Conservation (phyloP, 139 green algal species). For the Axilococcus clingmanii region DNA sequence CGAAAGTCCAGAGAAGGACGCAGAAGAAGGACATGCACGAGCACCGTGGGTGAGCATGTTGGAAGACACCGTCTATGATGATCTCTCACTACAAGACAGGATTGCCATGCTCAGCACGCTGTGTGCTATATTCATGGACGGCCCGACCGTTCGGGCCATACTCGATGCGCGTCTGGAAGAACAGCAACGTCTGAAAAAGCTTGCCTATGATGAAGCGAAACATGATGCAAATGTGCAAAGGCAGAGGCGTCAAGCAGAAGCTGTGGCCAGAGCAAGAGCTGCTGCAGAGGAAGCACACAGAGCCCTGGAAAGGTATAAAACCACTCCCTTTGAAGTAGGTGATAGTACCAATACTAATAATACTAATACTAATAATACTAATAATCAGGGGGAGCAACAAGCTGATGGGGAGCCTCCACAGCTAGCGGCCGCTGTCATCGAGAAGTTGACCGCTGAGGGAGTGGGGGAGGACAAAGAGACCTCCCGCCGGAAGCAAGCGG, state of each 20-base stretch:
- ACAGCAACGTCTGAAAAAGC: constrained; percentile 33
- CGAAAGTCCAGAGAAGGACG: constrained; percentile 1
- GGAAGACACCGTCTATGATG: constrained; percentile 40
- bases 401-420: no score
- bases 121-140: constrained; percentile 19
- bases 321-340: background rate
- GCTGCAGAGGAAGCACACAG: constrained; percentile 23
- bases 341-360: background rate
- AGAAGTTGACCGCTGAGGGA: constrained; percentile 8
- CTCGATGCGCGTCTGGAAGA: constrained; percentile 56
- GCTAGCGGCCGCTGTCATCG: no score
- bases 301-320: background rate
- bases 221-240: constrained; percentile 16
- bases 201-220: constrained; percentile 48
- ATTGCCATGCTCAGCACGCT: constrained; percentile 51
- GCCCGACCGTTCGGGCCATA: constrained; percentile 12
- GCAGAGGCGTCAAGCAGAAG: constrained; percentile 33
- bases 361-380: background rate
- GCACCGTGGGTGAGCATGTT: constrained; percentile 44
- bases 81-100: constrained; percentile 41
- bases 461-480: constrained; percentile 1
- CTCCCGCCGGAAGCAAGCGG: constrained; percentile 4
- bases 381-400: no score
- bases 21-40: constrained; percentile 16
- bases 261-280: constrained; percentile 14